Evolutionary conservation across 441 rosid genomes (phyloP), one percentile per base, ranked within the genome.

Genomic region (Pelargonium cotyledonis): DNA sequence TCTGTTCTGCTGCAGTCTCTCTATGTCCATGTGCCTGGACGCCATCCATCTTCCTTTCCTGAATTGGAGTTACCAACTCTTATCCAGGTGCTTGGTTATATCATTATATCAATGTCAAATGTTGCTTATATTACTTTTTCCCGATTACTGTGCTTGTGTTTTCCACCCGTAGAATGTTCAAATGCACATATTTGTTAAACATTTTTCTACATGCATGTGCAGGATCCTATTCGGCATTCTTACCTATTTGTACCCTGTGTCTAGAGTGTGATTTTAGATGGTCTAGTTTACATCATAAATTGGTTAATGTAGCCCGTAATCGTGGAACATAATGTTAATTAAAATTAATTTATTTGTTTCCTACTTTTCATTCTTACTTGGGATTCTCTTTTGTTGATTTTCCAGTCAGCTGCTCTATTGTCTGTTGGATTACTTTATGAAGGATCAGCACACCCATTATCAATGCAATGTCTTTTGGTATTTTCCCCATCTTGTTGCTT

Each of bases 51-150:
- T 77, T 82, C 96, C 66, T 90, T 79, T 86, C 83, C 94, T 16
- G 99, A 95, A 47, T 74, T 95, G 85, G 99, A 95, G 82, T 75
- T 95, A 74, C 98, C 97, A 57, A 89, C 98, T 60, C 84, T 92
- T 80, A 71, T 92, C 73, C 99, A 95, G 96, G 99, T 92, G 85
- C 67, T 51, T 46, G 44, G 38, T 63, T 67, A 57, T 61, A 47
- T 18, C 40, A 57, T 65, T 10, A 53, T 69, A 15, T 68, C 61
- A 67, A n/a, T 65, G 41, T 53, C 44, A 63, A 63, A 49, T 29
- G 7, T 26, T 14, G 18, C 44, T 63, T 19, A 63, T 63, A 14
- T 23, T 23, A 62, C 2, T 15, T 62, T 62, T 62, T 62, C 41
- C 65, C 0, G 41, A 14, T 29, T 62, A 11, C 41, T 62, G 65